A percentile compares a stretch with the other conserved stretches of the same genome.
Evolutionary conservation across 371 early-diverging fungal species (phyloP).

Genomic region (Phascolomyces articulosus): DNA sequence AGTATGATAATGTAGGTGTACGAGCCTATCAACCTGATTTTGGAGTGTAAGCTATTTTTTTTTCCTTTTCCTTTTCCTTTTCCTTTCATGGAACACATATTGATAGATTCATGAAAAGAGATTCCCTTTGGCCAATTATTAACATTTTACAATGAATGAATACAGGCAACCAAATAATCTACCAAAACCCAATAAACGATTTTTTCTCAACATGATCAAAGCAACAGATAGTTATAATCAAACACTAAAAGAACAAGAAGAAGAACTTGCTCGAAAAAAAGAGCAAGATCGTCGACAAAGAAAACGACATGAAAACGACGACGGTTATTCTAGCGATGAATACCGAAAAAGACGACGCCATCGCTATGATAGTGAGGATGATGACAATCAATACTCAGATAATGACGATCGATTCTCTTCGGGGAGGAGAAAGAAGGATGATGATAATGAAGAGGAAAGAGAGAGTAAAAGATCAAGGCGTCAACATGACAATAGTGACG

Average conservation of each 20-base stretch:
- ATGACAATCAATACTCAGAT: background rate
- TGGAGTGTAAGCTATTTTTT: constrained; percentile 22
- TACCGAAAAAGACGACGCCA: constrained; percentile 9
- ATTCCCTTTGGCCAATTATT: too few species aligned
- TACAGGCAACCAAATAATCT: constrained; percentile 12
- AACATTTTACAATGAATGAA: background rate
- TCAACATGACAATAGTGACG: too few species aligned
- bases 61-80: background rate
- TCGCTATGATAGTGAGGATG: constrained; percentile 1
- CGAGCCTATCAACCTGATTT: constrained; percentile 51
- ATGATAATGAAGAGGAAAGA: too few species aligned
- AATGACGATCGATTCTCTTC: too few species aligned
- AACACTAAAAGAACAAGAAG: constrained; percentile 56
- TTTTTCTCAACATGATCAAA: constrained; percentile 69
- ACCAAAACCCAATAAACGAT: constrained; percentile 65
- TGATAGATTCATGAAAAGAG: too few species aligned
- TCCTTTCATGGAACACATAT: too few species aligned
- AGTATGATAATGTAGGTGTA: constrained; percentile 50
- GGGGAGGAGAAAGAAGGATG: too few species aligned
- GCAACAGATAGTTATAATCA: constrained; percentile 77
- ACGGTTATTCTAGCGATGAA: constrained; percentile 10
- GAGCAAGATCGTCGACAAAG: constrained; percentile 23
- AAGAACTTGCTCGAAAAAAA: constrained; percentile 35
- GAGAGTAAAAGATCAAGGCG: too few species aligned
- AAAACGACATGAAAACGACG: constrained; percentile 5